Evolutionary conservation across 2,329 filamentous ascomycete genomes (phyloP), one percentile per base, ranked within the genome.

Genomic region (Botrytis tulipae): DNA sequence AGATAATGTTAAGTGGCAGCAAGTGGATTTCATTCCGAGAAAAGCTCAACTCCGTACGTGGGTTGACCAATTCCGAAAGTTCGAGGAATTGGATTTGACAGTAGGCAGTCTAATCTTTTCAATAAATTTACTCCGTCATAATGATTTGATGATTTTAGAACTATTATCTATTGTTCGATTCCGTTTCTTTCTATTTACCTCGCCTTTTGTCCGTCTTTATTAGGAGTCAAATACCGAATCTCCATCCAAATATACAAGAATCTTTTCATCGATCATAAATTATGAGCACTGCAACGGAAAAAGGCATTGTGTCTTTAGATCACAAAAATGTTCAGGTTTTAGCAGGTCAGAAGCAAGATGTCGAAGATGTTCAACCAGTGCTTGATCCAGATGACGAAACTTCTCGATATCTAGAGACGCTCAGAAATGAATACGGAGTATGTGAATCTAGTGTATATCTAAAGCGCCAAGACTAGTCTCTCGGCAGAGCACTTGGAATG

Each of bases 101-200:
- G 10, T 3, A 16, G 32, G 10, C 5, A 37, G 2, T 37, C 32
- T 35, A 12, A 37, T 20, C 1, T 32, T 4, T 22, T 37, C 57
- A 12, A 1, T 22, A 59, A 1, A 29, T 9, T 0, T 32, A 59
- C 29, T 29, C 18, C 0, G 16, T 9, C 4, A 18, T 2, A 4
- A 59, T 20, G 32, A 7, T 57, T 57, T 16, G 51, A 59, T 20
- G 18, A 4, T 18, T 20, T 59, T 20, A 4, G 10, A 20, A 3
- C 7, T 20, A 10, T 32, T 59, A 6, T 2, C 16, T 0, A 54
- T 54, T 29, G 14, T 16, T 3, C 18, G 32, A 0, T 59, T 59
- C 7, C 3, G 29, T 59, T 32, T 20, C 9, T 10, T 32, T 59
- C 29, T 35, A 20, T 59, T 20, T 22, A n/a, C 14, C 3, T n/a